Conservation (phyloP, 352 stramenopile genomes). For the Globisporangium paddicum region DNA sequence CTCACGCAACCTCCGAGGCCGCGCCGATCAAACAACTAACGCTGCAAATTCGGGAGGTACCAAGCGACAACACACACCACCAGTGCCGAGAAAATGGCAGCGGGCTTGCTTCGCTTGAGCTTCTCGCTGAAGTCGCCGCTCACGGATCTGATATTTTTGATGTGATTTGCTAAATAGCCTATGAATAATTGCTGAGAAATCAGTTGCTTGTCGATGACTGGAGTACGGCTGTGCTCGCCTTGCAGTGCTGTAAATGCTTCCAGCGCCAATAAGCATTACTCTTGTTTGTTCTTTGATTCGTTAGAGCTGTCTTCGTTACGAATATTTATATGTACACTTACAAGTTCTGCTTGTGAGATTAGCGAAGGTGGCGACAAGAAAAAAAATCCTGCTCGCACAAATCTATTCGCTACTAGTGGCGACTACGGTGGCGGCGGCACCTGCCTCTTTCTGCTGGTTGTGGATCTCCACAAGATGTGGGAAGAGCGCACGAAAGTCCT, state of each 20-base stretch:
- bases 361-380: background rate
- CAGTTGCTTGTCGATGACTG: background rate
- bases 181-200: background rate
- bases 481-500: conserved; percentile 82
- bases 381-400: background rate
- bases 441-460: conserved; percentile 3
- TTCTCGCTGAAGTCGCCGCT: conserved; percentile 6
- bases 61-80: background rate
- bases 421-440: background rate
- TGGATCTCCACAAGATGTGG: conserved; percentile 75
- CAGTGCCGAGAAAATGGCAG: background rate
- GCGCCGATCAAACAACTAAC: background rate
- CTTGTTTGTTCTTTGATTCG: background rate
- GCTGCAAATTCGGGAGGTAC: background rate
- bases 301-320: background rate
- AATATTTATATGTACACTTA: background rate
- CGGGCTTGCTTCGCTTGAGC: conserved; percentile 2
- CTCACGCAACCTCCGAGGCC: too few species aligned
- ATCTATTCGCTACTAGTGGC: conserved; percentile 1
- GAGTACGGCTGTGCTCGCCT: too few species aligned
- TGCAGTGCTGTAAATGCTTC: too few species aligned
- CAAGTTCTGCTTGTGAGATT: background rate
- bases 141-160: background rate
- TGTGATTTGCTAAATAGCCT: too few species aligned
- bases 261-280: too few species aligned